Evolutionary conservation across 306 rosid genomes (phyloP).

Genomic region (Sophora flavescens): DNA sequence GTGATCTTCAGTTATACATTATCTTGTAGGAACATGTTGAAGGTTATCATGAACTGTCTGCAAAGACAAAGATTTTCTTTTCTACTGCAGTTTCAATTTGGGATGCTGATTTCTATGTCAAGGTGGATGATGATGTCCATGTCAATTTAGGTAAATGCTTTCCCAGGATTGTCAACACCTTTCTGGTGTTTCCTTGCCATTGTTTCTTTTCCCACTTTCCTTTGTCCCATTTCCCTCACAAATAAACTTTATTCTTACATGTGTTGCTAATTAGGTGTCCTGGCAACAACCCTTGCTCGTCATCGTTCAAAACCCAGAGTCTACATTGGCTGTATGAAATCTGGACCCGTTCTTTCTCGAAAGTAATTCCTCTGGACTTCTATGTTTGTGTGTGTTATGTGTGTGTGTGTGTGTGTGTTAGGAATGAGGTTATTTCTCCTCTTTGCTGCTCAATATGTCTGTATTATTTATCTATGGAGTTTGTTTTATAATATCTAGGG

Average conservation of each 20-base stretch:
- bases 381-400: not conserved
- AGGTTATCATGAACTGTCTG: conserved; percentile 97
- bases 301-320: conserved; percentile 95
- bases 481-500: conserved; percentile 57
- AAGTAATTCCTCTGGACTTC: conserved; percentile 58
- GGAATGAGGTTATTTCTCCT: conserved; percentile 19
- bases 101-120: conserved; percentile 98
- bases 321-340: conserved; percentile 98
- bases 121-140: conserved; percentile 98
- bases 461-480: conserved; percentile 1
- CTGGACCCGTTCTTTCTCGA: conserved; percentile 94
- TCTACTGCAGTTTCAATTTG: conserved; percentile 86
- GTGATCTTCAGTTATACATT: conserved; percentile 44
- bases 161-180: conserved; percentile 32
- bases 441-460: not conserved
- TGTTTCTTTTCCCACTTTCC: conserved; percentile 24
- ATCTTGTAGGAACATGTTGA: conserved; percentile 87
- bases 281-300: conserved; percentile 84
- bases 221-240: conserved; percentile 8
- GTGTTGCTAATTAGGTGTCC: conserved; percentile 68
- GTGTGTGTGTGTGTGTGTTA: not conserved
- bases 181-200: conserved; percentile 9
- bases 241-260: conserved; percentile 17
- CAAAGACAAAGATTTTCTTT: conserved; percentile 92
- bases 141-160: conserved; percentile 84